A percentile compares a stretch with the other conserved stretches of the same genome.
These are phyloP conservation scores for Lenwebbia sp. DNA, from an alignment of 345 rosid genomes.

Conservation along the genomic window DNA sequence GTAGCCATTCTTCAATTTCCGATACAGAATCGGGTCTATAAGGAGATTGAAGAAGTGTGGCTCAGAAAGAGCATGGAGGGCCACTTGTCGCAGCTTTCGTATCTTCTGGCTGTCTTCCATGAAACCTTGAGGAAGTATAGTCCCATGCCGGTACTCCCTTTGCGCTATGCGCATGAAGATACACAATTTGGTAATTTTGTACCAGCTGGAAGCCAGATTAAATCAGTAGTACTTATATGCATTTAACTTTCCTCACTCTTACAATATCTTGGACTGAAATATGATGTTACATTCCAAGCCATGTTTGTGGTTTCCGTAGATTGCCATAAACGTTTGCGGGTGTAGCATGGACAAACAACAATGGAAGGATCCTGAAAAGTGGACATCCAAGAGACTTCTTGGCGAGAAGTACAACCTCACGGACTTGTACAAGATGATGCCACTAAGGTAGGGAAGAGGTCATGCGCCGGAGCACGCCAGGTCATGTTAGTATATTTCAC, in stretches of 20 bases:
- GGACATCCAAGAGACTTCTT: slow-evolving; percentile 67
- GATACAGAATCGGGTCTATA: slow-evolving; percentile 29
- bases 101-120: slow-evolving; percentile 55
- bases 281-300: background rate
- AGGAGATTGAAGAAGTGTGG: slow-evolving; percentile 42
- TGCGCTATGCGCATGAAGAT: slow-evolving; percentile 69
- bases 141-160: slow-evolving; percentile 61
- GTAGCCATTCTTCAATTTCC: background rate
- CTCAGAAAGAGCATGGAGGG: slow-evolving; percentile 46
- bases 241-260: background rate
- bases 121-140: slow-evolving; percentile 81
- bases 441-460: slow-evolving; percentile 79
- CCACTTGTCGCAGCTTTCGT: slow-evolving; percentile 38
- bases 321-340: slow-evolving; percentile 73
- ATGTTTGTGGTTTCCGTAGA: slow-evolving; percentile 27
- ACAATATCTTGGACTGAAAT: background rate
- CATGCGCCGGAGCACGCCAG: slow-evolving; percentile 59
- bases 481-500: slow-evolving; percentile 44
- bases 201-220: slow-evolving; percentile 71
- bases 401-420: slow-evolving; percentile 30
- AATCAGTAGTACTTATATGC: background rate
- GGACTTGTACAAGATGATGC: slow-evolving; percentile 79
- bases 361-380: slow-evolving; percentile 59
- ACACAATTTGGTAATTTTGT: slow-evolving; percentile 53
- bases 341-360: slow-evolving; percentile 79